Evolutionary conservation across 805 yeast species (phyloP), one percentile per base, ranked within the genome.

Genomic region (Phaffomyces thermotolerans): DNA sequence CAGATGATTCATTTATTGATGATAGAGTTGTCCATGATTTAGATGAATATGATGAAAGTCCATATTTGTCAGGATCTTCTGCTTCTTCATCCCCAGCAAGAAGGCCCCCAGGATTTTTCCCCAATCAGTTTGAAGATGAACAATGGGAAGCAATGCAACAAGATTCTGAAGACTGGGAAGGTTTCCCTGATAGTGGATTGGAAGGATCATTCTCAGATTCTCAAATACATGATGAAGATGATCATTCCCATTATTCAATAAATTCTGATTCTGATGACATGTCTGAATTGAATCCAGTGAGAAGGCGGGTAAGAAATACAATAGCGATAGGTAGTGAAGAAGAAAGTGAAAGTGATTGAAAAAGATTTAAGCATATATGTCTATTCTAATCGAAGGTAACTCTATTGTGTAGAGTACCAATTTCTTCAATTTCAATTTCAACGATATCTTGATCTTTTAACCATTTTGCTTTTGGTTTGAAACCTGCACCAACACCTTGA

Each of bases 401-500:
- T 36, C 52, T 56, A 56, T 72, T 73, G 18, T 49, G 51, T 39
- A 74, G 57, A 6, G 68, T 48, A 7, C 78, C 78, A 24, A 73
- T 63, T 5, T 64, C 57, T 34, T 67, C 72, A 25, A 74, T 55
- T 33, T 57, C 57, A 43, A 73, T 62, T 42, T 62, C 68, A 15
- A 70, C 67, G 3, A 57, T 57, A 49, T 75, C 79, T 13, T 72
- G 73, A 47, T 75, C 57, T 40, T 59, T 54, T 31, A 75, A 58
- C 66, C 68, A 74, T 50, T 53, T 59, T 30, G 65, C 54, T 10
- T 27, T 23, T 27, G 61, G 67, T 24, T 69, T 70, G 37, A 54
- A 48, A 8, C 78, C 78, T 57, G 69, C 60, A 12, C 76, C 80
- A 13, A 72, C 78, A 17, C 80, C 80, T 18, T 68, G 57, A 10